Base-by-base conservation (phyloP, 2,329 filamentous ascomycete genomes). In the Beauveria sp. region DNA sequence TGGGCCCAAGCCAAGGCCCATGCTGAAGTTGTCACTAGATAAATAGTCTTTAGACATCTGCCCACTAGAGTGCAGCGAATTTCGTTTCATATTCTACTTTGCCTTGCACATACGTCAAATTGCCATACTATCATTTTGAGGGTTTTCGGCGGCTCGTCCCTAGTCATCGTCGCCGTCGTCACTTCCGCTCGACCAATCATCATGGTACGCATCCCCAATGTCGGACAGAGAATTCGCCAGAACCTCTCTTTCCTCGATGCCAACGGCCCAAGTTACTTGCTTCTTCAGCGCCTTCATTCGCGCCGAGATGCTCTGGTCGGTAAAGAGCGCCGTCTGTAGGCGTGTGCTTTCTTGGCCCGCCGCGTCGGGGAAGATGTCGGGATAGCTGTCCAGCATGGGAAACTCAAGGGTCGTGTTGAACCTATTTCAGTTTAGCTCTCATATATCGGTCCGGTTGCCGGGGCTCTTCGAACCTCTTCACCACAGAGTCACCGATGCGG, bases 121-220 rank as follows among this genome's bases (percentile, higher is more conserved):
- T 7, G 22, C 30, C 5, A 24, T 26, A 8, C 12, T 30, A 18
- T 14, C 18, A 9, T 26, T 10, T 3, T 26, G 3, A 8, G 16
- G 24, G 16, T 6, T 28, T 30, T 34, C 28, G 2, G 8, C 18
- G 14, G 7, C 18, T 46, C 54, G 5, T 45, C 14, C 46, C 58
- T 60, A 61, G 16, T 60, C 58, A 62, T 91, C 86, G 22, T 85
- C 87, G 14, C 40, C 61, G 9, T 86, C 81, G 67, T 90, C 89
- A 62, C 85, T 88, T 26, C 86, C 91, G 68, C 88, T 91, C 14
- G 86, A 86, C 90, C 91, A 96, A 1, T 91, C 91, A 64, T 95
- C 90, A 67, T 91, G 86, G 72, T 97, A 98, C 63, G 90, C 90
- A 69, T 96, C 93, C 1, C 89, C 88, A 68, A 98, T 86, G 63